Conservation (phyloP, 1,139 yeast species). For the Yamadazyma spencermartinsiae region DNA sequence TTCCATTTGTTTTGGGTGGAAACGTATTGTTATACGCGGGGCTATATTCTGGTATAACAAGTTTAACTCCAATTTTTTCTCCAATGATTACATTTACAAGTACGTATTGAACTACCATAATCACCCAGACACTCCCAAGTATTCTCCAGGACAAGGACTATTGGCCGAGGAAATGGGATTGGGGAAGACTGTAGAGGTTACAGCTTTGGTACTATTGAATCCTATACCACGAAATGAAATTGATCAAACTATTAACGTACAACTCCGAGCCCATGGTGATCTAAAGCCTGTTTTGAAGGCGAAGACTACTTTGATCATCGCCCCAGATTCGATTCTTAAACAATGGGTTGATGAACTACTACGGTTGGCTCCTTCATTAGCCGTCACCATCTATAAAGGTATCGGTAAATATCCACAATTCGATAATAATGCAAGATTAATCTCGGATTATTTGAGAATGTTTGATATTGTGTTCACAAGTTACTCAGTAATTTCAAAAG, state of each 20-base stretch:
- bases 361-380: conserved; percentile 56
- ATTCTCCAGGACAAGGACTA: conserved; percentile 60
- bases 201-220: conserved; percentile 63
- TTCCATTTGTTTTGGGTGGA: conserved; percentile 55
- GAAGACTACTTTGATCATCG: conserved; percentile 75
- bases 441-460: conserved; percentile 48
- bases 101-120: conserved; percentile 25
- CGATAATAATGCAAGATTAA: conserved; percentile 39
- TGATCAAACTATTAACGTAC: conserved; percentile 38
- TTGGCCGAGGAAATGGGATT: conserved; percentile 96
- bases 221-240: conserved; percentile 48
- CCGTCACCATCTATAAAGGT: conserved; percentile 66
- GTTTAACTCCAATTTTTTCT: conserved; percentile 48
- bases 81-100: conserved; percentile 27
- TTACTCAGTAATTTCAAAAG: conserved; percentile 66
- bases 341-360: conserved; percentile 84
- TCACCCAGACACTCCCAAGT: conserved; percentile 14
- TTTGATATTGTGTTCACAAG: conserved; percentile 85
- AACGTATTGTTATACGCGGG: conserved; percentile 22
- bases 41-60: conserved; percentile 46
- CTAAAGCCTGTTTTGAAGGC: conserved; percentile 50
- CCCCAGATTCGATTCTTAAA: conserved; percentile 77
- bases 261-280: conserved; percentile 34
- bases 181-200: conserved; percentile 87
- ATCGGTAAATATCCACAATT: conserved; percentile 49